These are phyloP conservation scores for Serendipita vermifera DNA, from an alignment of 768 basidiomycete genomes.

Conservation along the genomic window DNA sequence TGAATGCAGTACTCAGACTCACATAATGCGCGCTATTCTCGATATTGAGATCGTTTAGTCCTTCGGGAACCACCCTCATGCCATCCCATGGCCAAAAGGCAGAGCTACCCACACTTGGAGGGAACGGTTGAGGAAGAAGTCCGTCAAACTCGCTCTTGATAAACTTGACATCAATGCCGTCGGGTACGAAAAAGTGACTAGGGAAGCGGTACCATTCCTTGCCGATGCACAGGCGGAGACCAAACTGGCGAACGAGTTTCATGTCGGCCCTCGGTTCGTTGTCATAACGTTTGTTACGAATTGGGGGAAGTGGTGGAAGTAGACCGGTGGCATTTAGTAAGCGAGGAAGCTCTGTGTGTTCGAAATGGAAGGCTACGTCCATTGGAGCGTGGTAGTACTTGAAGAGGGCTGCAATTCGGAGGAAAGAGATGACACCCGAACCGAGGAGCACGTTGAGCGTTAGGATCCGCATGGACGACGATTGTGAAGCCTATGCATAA, in stretches of 20 bases:
- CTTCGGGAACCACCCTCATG: constrained; percentile 45
- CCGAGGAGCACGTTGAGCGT: constrained; percentile 59
- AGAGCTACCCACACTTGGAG: constrained; percentile 24
- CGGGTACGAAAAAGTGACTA: constrained; percentile 76
- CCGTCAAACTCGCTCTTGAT: constrained; percentile 88
- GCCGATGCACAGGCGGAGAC: constrained; percentile 68
- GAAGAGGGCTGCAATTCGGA: constrained; percentile 70
- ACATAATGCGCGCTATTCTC: constrained; percentile 74
- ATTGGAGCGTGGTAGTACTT: constrained; percentile 88
- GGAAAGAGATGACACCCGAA: constrained; percentile 56
- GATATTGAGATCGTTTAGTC: constrained; percentile 78
- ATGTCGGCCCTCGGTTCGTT: constrained; percentile 46
- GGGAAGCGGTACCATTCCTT: constrained; percentile 98
- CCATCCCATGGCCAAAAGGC: constrained; percentile 46
- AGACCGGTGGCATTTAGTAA: constrained; percentile 62
- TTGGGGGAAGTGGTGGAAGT: constrained; percentile 35
- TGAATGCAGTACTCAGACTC: constrained; percentile 22
- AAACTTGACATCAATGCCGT: constrained; percentile 70
- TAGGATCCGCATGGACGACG: constrained; percentile 59
- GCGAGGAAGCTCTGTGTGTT: constrained; percentile 65
- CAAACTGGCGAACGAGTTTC: constrained; percentile 50
- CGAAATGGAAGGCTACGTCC: constrained; percentile 53
- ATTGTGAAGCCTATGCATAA: constrained; percentile 52
- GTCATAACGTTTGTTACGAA: constrained; percentile 28
- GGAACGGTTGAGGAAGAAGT: constrained; percentile 75